Conservation (phyloP, 495 filamentous ascomycete species). For the Talaromyces thailandensis region DNA sequence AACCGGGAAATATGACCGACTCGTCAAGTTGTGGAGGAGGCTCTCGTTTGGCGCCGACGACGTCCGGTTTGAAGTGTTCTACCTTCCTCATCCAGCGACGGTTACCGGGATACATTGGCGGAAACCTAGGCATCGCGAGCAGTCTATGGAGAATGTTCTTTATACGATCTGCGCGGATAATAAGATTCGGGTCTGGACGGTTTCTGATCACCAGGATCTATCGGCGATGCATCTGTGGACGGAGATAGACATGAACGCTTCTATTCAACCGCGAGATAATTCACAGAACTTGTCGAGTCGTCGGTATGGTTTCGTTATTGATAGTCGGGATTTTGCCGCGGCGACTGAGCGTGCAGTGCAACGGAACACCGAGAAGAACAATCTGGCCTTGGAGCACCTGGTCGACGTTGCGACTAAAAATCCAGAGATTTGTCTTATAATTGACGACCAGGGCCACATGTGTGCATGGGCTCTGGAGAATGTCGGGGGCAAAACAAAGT, state of each 20-base stretch:
- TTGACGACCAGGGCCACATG: constrained; percentile 81
- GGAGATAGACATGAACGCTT: constrained; percentile 65
- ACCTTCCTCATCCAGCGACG: constrained; percentile 72
- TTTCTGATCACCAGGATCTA: constrained; percentile 62
- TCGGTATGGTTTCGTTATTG: constrained; percentile 75
- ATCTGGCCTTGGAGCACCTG: constrained; percentile 70
- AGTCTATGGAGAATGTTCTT: constrained; percentile 80
- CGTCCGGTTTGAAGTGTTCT: constrained; percentile 82
- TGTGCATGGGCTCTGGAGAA: constrained; percentile 93
- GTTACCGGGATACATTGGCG: constrained; percentile 86
- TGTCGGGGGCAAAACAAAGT: constrained; percentile 63
- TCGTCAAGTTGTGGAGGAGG: constrained; percentile 90
- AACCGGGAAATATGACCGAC: constrained; percentile 65
- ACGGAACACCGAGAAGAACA: constrained; percentile 49
- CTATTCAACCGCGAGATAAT: constrained; percentile 54
- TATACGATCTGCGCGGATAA: constrained; percentile 88
- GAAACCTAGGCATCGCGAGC: constrained; percentile 60
- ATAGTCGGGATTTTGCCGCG: constrained; percentile 68
- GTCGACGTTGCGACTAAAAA: constrained; percentile 76
- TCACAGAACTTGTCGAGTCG: constrained; percentile 22
- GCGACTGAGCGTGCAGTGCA: constrained; percentile 72
- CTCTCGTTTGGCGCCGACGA: constrained; percentile 77
- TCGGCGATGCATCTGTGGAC: constrained; percentile 73
- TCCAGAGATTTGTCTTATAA: constrained; percentile 79
- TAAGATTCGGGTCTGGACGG: constrained; percentile 74